Evolutionary conservation across 2,329 filamentous ascomycete species (phyloP).

Genomic region (Gnomoniopsis smithogilvyi): DNA sequence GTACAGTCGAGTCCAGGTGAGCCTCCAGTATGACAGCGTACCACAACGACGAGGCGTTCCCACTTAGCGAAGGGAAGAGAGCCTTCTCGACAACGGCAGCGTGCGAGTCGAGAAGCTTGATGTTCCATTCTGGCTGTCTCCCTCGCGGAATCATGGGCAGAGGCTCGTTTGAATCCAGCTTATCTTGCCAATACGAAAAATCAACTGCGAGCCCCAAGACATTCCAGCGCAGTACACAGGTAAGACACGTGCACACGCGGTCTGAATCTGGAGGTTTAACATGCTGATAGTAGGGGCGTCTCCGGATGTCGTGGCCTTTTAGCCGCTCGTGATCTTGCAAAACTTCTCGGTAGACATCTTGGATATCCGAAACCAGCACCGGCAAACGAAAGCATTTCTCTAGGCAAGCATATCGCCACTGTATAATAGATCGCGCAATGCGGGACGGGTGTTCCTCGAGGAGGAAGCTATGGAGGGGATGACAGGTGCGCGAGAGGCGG

Average conservation of each 20-base stretch:
- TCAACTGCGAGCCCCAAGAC: slow-evolving; percentile 52
- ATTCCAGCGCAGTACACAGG: slow-evolving; percentile 55
- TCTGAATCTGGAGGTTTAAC: slow-evolving; percentile 41
- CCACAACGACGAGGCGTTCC: slow-evolving; percentile 35
- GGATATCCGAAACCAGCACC: slow-evolving; percentile 37
- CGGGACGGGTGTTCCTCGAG: slow-evolving; percentile 39
- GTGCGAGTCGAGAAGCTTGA: slow-evolving; percentile 38
- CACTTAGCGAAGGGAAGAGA: slow-evolving; percentile 29
- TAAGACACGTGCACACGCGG: slow-evolving; percentile 54
- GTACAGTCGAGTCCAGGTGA: slow-evolving; percentile 28
- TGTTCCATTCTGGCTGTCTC: slow-evolving; percentile 46
- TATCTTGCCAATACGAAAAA: slow-evolving; percentile 52
- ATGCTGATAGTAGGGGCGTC: slow-evolving; percentile 52
- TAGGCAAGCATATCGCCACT: slow-evolving; percentile 46
- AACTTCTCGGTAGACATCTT: slow-evolving; percentile 31
- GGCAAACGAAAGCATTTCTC: slow-evolving; percentile 50
- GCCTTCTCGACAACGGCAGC: slow-evolving; percentile 43
- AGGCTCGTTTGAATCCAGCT: slow-evolving; percentile 48
- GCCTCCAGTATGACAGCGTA: slow-evolving; percentile 40
- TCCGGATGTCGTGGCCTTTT: slow-evolving; percentile 41
- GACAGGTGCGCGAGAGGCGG: slow-evolving; percentile 39
- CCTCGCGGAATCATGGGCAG: slow-evolving; percentile 51
- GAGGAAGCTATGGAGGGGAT: slow-evolving; percentile 40
- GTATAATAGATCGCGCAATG: slow-evolving; percentile 36
- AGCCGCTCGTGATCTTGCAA: slow-evolving; percentile 40